Evolutionary conservation across 305 asterid genomes (phyloP), one percentile per base, ranked within the genome.

Genomic region (Fraxinus baroniana): DNA sequence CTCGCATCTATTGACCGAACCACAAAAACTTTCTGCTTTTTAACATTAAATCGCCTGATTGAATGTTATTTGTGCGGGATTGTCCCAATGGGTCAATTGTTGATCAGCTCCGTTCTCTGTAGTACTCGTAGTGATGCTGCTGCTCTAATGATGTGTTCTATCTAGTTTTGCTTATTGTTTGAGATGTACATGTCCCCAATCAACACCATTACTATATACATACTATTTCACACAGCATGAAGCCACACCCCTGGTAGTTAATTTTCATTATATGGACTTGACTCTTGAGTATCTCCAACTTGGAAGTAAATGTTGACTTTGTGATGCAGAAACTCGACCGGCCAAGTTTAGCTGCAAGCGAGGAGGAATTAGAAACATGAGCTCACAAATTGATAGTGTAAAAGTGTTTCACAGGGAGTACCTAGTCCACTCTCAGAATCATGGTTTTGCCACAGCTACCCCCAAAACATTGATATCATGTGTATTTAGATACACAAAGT

Each of bases 311-410:
- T 24, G 68, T 26, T 49, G 55, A 60, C 9, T 35, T 46, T 36
- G 36, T 64, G 49, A 80, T 87, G 90, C 86, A 88, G 93, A 90
- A 90, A 84, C 87, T 88, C 20, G 87, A 84, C 30, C 87, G 78
- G 72, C 26, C 83, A 74, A 49, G 87, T 85, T 70, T 82, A 26
- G 26, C 72, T 26, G 74, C 46, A 55, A 60, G 77, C 32, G 84
- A 52, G 82, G 86, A 79, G 77, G 83, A 75, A 28, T 46, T 84
- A 4, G 85, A 68, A 82, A 46, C 62, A 78, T 60, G 28, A 60
- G 73, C 79, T 77, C 28, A 22, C 26, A 2, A 10, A 49, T 41
- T 37, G 70, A 55, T 17, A 37, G 35, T 39, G 70, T 75, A 33
- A 2, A 70, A 55, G 22, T 24, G 7, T 28, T 66, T 12, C 74